Conservation (phyloP, 495 filamentous ascomycete genomes). For the Coniosporium apollinis region DNA sequence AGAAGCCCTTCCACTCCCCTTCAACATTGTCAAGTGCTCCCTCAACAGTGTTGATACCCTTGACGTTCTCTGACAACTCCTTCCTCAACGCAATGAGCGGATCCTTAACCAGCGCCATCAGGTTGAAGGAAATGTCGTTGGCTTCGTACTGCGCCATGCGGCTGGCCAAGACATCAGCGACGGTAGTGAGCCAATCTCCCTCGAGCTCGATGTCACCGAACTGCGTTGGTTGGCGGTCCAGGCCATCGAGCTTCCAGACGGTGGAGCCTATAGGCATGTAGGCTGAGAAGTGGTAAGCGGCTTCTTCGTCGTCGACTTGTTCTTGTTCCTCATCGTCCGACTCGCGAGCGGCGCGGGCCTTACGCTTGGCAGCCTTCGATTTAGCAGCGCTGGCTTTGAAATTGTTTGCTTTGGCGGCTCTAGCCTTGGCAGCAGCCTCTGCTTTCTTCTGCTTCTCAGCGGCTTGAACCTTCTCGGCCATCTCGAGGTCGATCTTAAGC, state of each 20-base stretch:
- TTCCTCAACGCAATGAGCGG: slow-evolving; percentile 28
- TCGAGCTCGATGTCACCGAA: slow-evolving; percentile 36
- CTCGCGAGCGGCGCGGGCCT: not conserved
- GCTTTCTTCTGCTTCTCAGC: slow-evolving; percentile 10
- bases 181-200: slow-evolving; percentile 1
- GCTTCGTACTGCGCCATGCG: slow-evolving; percentile 37
- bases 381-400: not conserved
- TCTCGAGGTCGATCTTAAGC: slow-evolving; percentile 52
- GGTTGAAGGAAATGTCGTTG: slow-evolving; percentile 40
- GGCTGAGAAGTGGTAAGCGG: slow-evolving; percentile 72
- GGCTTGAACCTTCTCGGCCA: slow-evolving; percentile 25
- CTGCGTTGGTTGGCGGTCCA: slow-evolving; percentile 54
- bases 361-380: slow-evolving; percentile 7
- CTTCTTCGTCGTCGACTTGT: slow-evolving; percentile 31
- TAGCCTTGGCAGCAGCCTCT: slow-evolving; percentile 8
- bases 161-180: slow-evolving; percentile 10
- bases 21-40: slow-evolving; percentile 18
- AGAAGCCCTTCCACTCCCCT: slow-evolving; percentile 16
- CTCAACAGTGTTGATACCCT: slow-evolving; percentile 22
- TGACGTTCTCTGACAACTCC: slow-evolving; percentile 32
- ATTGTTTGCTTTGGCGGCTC: not conserved
- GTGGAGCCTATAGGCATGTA: slow-evolving; percentile 60
- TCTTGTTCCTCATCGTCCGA: no score
- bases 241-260: slow-evolving; percentile 83
- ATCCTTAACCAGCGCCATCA: slow-evolving; percentile 37